Percentiles rank a stretch among this genome's conserved stretches.
Conservation (phyloP, 1,284 basidiomycete species). For the Boletellus dicymbophilus region DNA sequence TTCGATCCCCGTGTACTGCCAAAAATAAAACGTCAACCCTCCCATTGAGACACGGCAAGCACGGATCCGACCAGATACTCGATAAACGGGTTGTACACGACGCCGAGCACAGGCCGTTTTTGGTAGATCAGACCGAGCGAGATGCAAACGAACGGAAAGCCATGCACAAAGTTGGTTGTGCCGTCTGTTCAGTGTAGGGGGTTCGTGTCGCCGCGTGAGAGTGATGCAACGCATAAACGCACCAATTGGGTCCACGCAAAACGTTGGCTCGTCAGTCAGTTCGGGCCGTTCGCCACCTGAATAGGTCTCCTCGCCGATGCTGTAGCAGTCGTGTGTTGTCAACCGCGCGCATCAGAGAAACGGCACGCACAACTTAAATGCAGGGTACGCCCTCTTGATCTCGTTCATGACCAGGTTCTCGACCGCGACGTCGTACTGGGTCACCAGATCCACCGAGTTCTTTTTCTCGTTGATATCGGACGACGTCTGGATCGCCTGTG, state of each 20-base stretch:
- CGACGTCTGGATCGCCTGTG: constrained; percentile 63
- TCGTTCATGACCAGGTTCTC: constrained; percentile 82
- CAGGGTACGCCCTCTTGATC: constrained; percentile 71
- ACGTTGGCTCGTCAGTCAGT: constrained; percentile 87
- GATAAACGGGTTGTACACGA: constrained; percentile 93
- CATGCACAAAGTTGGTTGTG: constrained; percentile 94
- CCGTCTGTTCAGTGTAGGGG: constrained; percentile 56
- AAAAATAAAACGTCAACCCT: background rate
- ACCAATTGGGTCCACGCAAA: constrained; percentile 89
- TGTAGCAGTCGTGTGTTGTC: constrained; percentile 31
- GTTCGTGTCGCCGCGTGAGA: background rate
- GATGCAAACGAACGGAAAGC: constrained; percentile 89
- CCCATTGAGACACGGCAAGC: background rate
- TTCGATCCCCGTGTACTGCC: constrained; percentile 79
- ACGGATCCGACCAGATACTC: constrained; percentile 65
- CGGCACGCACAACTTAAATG: constrained; percentile 78
- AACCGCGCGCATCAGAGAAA: background rate
- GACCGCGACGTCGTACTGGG: constrained; percentile 93
- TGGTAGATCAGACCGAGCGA: constrained; percentile 90
- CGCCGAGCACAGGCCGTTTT: constrained; percentile 81
- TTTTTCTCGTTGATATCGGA: constrained; percentile 80
- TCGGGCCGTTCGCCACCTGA: constrained; percentile 70
- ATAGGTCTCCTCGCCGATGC: constrained; percentile 92
- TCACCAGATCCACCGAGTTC: constrained; percentile 94
- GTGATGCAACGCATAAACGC: constrained; percentile 22